phyloP scores from a whole-genome alignment of 768 basidiomycete genomes.

The Lactifluus volemus region DNA sequence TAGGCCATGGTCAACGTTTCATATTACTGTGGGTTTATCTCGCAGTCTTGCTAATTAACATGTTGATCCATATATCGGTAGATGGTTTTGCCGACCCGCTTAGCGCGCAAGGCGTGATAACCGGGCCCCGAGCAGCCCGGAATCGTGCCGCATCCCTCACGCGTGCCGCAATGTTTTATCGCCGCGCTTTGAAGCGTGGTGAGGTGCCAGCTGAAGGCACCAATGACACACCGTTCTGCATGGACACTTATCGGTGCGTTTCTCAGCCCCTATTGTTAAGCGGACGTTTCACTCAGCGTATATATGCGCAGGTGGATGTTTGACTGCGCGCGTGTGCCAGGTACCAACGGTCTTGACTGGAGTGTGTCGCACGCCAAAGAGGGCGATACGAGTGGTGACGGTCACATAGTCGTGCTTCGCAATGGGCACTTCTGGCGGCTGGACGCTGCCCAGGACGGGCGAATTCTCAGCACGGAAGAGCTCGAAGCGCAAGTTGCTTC shows the following conservation, averaged over 20 bases:
- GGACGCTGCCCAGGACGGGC: conserved; percentile 44
- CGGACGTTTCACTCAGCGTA: background rate
- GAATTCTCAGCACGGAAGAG: conserved; percentile 55
- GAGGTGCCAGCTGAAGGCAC: conserved; percentile 53
- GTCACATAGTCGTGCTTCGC: conserved; percentile 80
- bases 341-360: conserved; percentile 67
- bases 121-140: conserved; percentile 26
- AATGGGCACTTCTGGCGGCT: conserved; percentile 83
- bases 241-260: conserved; percentile 75
- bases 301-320: conserved; percentile 73
- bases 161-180: conserved; percentile 65
- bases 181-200: conserved; percentile 59
- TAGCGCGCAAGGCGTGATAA: conserved; percentile 32
- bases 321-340: conserved; percentile 78
- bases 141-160: conserved; percentile 66
- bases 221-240: conserved; percentile 66
- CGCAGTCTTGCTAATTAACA: background rate
- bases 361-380: conserved; percentile 55
- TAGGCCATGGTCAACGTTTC: conserved; percentile 84
- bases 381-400: conserved; percentile 50
- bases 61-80: conserved; percentile 22
- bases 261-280: background rate
- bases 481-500: conserved; percentile 44
- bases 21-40: conserved; percentile 67
- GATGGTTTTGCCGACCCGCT: conserved; percentile 74